Evolutionary conservation across 108 stramenopile genomes (phyloP), one percentile per base, ranked within the genome.

Genomic region (Mediolabrus comicus): DNA sequence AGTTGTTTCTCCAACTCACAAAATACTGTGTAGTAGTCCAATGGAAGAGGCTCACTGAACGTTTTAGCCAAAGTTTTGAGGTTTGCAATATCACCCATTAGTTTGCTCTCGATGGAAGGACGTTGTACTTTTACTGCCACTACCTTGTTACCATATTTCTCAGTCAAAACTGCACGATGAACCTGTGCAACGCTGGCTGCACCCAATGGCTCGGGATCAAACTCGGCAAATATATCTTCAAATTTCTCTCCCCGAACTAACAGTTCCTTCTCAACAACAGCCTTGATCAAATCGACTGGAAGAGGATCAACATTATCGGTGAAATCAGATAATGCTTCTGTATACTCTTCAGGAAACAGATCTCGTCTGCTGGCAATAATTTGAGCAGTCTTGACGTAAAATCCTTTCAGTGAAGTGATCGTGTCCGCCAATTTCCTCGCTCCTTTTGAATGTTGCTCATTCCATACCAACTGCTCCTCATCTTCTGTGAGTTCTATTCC

Each of bases 351-450:
- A 0, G 97, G 97, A 65, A 98, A 98, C 17, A 98, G 76, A 73
- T 98, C 97, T 41, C 81, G 79, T 53, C 95, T 82, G 2, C 85
- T 77, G 0, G 92, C 85, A 27, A 95, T 90, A 36, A 96, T 90
- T 75, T 95, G 92, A 11, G 92, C 91, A n/a, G 96, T 97, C 77
- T 98, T 98, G 67, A 96, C 95, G 53, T 97, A 98, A 82, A 97
- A 98, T 39, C 97, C 97, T 41, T 95, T 94, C 31, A 98, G 87
- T 0, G 90, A 81, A 0, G 89, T 77, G 53, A 97, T 92, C 27
- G 83, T 89, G 51, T 84, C 77, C 0, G 74, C 69, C 52, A 97
- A 53, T 55, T 84, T 90, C 31, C 53, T 62, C 25, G 88, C 96
- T 61, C 97, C 97, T 54, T 82, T 74, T 39, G 62, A 59, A 65